Conservation (phyloP, 2,329 filamentous ascomycete species). For the Orbilia brochopaga region DNA sequence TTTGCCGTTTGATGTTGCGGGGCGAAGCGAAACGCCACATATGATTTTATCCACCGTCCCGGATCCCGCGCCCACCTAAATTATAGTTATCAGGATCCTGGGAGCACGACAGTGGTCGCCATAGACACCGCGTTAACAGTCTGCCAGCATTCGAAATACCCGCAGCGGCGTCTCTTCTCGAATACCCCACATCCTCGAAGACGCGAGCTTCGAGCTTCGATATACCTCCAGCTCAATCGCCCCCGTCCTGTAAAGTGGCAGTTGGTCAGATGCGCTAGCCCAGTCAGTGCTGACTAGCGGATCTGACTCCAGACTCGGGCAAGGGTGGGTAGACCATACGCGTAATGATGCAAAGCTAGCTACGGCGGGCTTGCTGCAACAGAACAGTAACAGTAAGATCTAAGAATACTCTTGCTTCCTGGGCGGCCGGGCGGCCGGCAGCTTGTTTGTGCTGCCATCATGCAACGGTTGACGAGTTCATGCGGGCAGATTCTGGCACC, state of each 20-base stretch:
- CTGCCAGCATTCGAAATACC: too few species aligned
- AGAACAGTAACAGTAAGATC: too few species aligned
- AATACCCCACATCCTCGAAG: too few species aligned
- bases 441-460: not conserved
- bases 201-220: too few species aligned
- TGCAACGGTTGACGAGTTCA: conserved; percentile 7
- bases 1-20: too few species aligned
- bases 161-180: too few species aligned
- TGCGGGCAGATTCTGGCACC: not conserved
- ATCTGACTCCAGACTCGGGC: not conserved
- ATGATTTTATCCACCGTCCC: not conserved
- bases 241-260: not conserved
- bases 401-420: too few species aligned
- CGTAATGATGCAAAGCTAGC: conserved; percentile 7
- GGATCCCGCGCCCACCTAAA: not conserved
- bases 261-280: not conserved
- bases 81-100: too few species aligned
- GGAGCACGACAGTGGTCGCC: not conserved
- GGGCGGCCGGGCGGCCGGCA: too few species aligned
- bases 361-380: not conserved
- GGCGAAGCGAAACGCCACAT: not conserved
- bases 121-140: not conserved
- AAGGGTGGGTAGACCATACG: not conserved
- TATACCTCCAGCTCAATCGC: too few species aligned
- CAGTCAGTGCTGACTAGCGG: not conserved